Evolutionary conservation across 768 basidiomycete genomes (phyloP).

Genomic region (Lentinula sp.): DNA sequence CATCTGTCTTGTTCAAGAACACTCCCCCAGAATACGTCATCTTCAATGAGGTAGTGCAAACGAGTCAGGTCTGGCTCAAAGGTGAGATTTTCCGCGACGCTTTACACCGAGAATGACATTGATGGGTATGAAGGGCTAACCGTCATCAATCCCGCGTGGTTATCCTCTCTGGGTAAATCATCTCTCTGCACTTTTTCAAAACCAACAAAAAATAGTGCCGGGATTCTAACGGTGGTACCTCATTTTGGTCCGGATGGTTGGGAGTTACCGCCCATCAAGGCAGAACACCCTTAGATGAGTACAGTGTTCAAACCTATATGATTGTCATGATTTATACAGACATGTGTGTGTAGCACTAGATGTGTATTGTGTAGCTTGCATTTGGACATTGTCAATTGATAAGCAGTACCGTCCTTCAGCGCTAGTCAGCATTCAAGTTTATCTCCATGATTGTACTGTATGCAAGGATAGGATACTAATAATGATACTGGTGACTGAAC

Average conservation of each 20-base stretch:
- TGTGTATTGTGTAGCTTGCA: too few relatives aligned
- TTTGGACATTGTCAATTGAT: too few relatives aligned
- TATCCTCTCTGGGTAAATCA: slow-evolving; percentile 72
- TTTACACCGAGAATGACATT: neutral
- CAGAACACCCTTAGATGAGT: slow-evolving; percentile 9
- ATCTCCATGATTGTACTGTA: too few relatives aligned
- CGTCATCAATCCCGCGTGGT: slow-evolving; percentile 82
- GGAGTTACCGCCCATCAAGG: slow-evolving; percentile 76
- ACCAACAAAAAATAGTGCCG: slow-evolving; percentile 63
- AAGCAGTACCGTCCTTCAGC: too few relatives aligned
- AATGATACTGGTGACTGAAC: neutral
- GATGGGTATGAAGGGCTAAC: slow-evolving; percentile 55
- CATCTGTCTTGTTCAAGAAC: slow-evolving; percentile 64
- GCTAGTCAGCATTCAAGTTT: too few relatives aligned
- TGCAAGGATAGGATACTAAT: neutral
- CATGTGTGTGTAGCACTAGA: too few relatives aligned
- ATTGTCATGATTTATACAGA: too few relatives aligned
- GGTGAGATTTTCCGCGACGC: slow-evolving; percentile 34
- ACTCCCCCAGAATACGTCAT: slow-evolving; percentile 84
- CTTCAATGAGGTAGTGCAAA: slow-evolving; percentile 77
- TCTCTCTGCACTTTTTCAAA: slow-evolving; percentile 87
- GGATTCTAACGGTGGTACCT: slow-evolving; percentile 71
- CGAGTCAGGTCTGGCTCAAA: slow-evolving; percentile 73
- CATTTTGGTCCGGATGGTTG: slow-evolving; percentile 82
- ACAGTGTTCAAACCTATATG: too few relatives aligned